These are phyloP conservation scores for Fomitopsis pulvina DNA, from an alignment of 768 basidiomycete genomes.

Conservation along the genomic window DNA sequence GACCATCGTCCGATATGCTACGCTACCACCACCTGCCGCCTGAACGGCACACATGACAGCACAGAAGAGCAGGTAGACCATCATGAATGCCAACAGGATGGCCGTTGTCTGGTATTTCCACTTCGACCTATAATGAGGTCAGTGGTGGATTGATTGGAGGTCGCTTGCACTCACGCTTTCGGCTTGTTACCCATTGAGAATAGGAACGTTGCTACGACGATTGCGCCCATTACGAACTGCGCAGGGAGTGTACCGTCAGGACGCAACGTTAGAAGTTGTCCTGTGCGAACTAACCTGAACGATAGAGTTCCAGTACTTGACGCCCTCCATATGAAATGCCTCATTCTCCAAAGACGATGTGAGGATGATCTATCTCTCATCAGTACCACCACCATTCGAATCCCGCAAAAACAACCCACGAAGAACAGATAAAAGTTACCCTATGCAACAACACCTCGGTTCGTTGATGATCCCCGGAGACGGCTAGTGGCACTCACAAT, in stretches of 20 bases:
- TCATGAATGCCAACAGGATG: conserved; percentile 66
- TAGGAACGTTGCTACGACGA: conserved; percentile 85
- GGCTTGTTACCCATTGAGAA: conserved; percentile 97
- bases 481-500: conserved; percentile 51
- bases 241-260: neutral
- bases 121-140: conserved; percentile 42
- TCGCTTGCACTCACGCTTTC: conserved; percentile 47
- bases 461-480: too few species aligned
- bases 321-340: conserved; percentile 54
- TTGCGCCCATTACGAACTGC: conserved; percentile 77
- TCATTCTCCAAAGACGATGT: conserved; percentile 82
- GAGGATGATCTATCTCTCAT: conserved; percentile 57
- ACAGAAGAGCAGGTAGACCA: conserved; percentile 78
- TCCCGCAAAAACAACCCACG: conserved; percentile 37
- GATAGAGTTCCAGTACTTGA: conserved; percentile 69
- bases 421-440: conserved; percentile 97
- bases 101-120: conserved; percentile 85
- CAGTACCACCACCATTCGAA: neutral
- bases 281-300: conserved; percentile 47
- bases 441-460: conserved; percentile 27
- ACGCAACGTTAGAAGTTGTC: neutral
- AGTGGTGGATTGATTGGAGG: neutral
- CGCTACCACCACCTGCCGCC: conserved; percentile 60
- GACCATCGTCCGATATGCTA: conserved; percentile 67
- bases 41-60: conserved; percentile 78